Evolutionary conservation across 257 asterid genomes (phyloP), one percentile per base, ranked within the genome.

Genomic region (Euphrasia confusa): DNA sequence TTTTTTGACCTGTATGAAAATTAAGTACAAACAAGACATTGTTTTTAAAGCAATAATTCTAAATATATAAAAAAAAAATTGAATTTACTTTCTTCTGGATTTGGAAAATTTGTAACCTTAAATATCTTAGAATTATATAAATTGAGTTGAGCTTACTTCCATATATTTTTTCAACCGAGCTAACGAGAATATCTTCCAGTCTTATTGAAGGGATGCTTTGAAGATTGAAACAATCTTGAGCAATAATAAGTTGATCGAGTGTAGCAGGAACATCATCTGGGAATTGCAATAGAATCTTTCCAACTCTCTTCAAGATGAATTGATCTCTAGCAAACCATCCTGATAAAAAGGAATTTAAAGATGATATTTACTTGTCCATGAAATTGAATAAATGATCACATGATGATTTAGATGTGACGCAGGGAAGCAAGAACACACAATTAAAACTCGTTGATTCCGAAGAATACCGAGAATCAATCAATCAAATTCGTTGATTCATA

Each of bases 281-380:
- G 66, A 75, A 12, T 57, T 49, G 78, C 75, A 88, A 47, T 64
- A 91, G 75, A 65, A 88, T 49, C 58, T 77, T 74, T 21, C 96
- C 98, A 24, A 88, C 95, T 60, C 65, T 78, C 74, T 77, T 91
- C 87, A 91, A 82, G 37, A 77, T 71, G 44, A 53, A 15, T 24
- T 92, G 83, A 75, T 86, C 92, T 76, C 90, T 80, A 0, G 92
- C 98, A 77, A 91, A 86, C 98, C 95, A 91, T 44, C 98, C 95
- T 90, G 83, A 52, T 61, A 60, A 5, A 48, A n/a, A 48, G 21
- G 18, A 48, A 48, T 48, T 48, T n/a, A 21, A 14, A 10, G 48
- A 42, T 42, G n/a, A 9, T 0, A 9, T 33, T 33, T 33, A 33
- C 39, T 33, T 7, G 7, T 33, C 39, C 39, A 33, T 4, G 39